A percentile compares a stretch with the other conserved stretches of the same genome.
These are phyloP conservation scores for Serendipita vermifera DNA, from an alignment of 768 basidiomycete genomes.

Conservation along the genomic window DNA sequence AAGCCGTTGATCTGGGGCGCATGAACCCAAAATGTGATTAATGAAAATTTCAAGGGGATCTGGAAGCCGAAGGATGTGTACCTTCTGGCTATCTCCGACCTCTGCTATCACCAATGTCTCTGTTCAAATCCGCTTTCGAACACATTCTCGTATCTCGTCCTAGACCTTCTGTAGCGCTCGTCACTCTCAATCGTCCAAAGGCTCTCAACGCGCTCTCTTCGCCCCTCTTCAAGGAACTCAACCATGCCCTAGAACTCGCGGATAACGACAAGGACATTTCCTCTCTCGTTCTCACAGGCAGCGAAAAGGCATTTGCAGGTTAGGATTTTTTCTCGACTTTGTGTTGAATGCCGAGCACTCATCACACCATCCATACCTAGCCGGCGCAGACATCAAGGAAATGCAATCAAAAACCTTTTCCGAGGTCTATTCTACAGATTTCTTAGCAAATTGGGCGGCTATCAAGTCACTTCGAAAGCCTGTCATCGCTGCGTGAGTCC, in stretches of 20 bases:
- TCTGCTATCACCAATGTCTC: too few relatives aligned
- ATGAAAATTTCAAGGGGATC: too few relatives aligned
- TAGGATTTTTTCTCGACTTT: conserved; percentile 20
- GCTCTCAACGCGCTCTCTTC: conserved; percentile 78
- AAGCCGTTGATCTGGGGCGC: too few relatives aligned
- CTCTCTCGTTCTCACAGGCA: conserved; percentile 86
- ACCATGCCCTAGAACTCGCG: conserved; percentile 55
- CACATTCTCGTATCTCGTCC: conserved; percentile 18
- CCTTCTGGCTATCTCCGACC: too few relatives aligned
- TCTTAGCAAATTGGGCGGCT: conserved; percentile 66
- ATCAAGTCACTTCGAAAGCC: conserved; percentile 73
- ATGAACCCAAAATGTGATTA: too few relatives aligned
- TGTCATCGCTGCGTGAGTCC: conserved; percentile 61
- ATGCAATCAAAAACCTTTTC: conserved; percentile 92
- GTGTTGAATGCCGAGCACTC: neutral
- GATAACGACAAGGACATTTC: conserved; percentile 60
- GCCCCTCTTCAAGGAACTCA: conserved; percentile 70
- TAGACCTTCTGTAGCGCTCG: conserved; percentile 30
- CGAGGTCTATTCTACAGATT: conserved; percentile 78
- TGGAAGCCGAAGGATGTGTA: too few relatives aligned
- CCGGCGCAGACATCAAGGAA: conserved; percentile 97
- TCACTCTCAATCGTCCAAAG: conserved; percentile 82
- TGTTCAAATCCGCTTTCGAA: too few relatives aligned
- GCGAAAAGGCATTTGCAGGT: conserved; percentile 89
- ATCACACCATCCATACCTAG: conserved; percentile 27